Evolutionary conservation across 2,329 filamentous ascomycete species (phyloP).

Genomic region (Phialemoniopsis sp.): DNA sequence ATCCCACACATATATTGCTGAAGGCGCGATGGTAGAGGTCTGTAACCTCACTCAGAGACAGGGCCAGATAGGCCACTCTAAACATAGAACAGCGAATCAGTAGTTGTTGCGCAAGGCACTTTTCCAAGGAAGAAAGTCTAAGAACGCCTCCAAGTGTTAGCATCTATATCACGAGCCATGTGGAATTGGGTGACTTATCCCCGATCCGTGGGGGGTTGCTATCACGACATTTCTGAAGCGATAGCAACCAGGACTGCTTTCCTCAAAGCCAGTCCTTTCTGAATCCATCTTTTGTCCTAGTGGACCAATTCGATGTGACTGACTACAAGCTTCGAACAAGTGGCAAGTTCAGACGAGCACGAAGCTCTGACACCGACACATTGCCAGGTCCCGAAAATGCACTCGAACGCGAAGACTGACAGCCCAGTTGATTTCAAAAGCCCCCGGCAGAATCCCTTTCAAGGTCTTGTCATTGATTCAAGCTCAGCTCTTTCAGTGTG

Average conservation of each 20-base stretch:
- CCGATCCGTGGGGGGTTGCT: constrained; percentile 37
- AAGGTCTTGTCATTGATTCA: constrained; percentile 7
- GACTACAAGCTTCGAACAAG: too few species aligned
- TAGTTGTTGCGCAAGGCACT: not conserved
- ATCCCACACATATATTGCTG: too few species aligned
- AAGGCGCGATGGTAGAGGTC: too few species aligned
- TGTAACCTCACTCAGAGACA: too few species aligned
- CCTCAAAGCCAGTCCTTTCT: constrained; percentile 30
- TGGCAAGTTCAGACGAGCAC: constrained; percentile 69
- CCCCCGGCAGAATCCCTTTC: not conserved
- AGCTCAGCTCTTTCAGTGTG: constrained; percentile 66
- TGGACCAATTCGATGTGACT: not conserved
- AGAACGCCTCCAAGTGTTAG: constrained; percentile 13
- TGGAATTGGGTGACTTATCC: constrained; percentile 40
- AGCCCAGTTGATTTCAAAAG: constrained; percentile 8
- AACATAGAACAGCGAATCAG: too few species aligned
- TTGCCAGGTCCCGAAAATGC: constrained; percentile 5
- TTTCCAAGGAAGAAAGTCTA: too few species aligned
- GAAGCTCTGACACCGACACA: constrained; percentile 73
- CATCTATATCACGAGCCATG: constrained; percentile 5
- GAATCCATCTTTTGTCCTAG: constrained; percentile 6
- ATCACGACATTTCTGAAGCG: constrained; percentile 46
- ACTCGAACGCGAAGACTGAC: not conserved
- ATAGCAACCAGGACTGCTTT: constrained; percentile 43
- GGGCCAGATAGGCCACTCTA: too few species aligned